phyloP scores from a whole-genome alignment of 257 asterid genomes.

The Solanum clarkiae region DNA sequence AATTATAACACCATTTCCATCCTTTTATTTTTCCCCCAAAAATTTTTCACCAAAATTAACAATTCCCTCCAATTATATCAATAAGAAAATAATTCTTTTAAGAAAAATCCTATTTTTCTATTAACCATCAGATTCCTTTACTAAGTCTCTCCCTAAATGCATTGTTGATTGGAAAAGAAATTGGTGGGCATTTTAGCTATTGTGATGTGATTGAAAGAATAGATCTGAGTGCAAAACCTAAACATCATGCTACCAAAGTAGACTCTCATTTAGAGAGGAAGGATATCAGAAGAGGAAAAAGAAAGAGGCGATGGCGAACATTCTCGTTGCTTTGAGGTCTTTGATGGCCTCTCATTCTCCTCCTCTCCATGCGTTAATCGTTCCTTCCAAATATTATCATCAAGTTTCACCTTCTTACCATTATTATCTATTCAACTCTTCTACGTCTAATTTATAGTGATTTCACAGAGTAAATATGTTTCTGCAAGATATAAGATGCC shows the following conservation, averaged over 20 bases:
- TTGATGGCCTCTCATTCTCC: slow-evolving; percentile 72
- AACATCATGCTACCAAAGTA: neutral
- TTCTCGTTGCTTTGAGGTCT: too few species aligned
- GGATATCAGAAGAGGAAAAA: neutral
- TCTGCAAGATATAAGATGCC: slow-evolving; percentile 80
- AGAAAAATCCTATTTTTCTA: too few species aligned
- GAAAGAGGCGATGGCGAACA: too few species aligned
- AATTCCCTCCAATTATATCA: too few species aligned
- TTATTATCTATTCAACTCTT: neutral
- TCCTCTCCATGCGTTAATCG: slow-evolving; percentile 66
- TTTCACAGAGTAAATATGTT: slow-evolving; percentile 84
- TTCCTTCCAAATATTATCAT: slow-evolving; percentile 92
- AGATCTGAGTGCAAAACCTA: neutral
- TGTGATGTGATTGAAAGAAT: neutral
- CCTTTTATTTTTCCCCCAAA: too few species aligned
- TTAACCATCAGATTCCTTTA: too few species aligned
- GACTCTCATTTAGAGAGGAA: neutral
- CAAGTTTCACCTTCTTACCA: slow-evolving; percentile 33
- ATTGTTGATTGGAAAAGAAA: neutral
- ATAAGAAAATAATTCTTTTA: too few species aligned
- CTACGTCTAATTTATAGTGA: slow-evolving; percentile 1
- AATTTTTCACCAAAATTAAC: too few species aligned
- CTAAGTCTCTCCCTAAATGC: too few species aligned
- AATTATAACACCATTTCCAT: too few species aligned
- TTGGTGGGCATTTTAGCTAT: neutral